Evolutionary conservation across 768 basidiomycete genomes (phyloP), one percentile per base, ranked within the genome.

Genomic region (Clavulina sp.): DNA sequence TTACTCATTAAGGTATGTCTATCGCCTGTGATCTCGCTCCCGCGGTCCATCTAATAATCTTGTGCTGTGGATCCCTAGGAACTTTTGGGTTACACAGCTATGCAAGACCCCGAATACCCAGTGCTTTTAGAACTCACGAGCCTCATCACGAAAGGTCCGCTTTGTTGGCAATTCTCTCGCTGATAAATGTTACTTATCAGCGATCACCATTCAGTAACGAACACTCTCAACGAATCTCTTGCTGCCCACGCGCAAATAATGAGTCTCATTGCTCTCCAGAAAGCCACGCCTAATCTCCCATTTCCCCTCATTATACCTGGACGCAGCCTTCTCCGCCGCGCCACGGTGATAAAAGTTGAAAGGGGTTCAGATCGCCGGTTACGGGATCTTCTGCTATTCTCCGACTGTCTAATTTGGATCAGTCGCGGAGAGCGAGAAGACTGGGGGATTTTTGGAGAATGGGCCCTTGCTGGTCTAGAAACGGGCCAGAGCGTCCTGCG

Each of bases 401-500:
- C 80, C 13, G 88, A 92, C 64, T 78, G 78, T 57, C 64, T 92
- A 31, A 59, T 91, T 32, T 87, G 84, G 84, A 69, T 88, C 76
- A 18, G 68, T 65, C 41, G 76, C 70, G 44, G 61, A 58, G 26
- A 68, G n/a, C 52, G 63, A 16, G 52, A 51, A 21, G 53, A 38
- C 21, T 52, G 7, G 51, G 50, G 32, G n/a, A 16, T 33, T 7
- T 49, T 23, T 13, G 13, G 16, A 24, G 23, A 50, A 16, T 46
- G 43, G 43, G 43, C 16, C 1, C 9, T 13, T 28, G 26, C 43
- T 46, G 9, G 16, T 28, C 9, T 38, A 38, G 34, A 19, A 9
- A 9, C 19, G 19, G 34, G 34, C 34, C 34, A 9, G 19, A 19
- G 9, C 34, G 34, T 9, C 9, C n/a, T n/a, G n/a, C n/a, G n/a